Evolutionary conservation across 345 rosid genomes (phyloP).

Genomic region (Boechera stricta): DNA sequence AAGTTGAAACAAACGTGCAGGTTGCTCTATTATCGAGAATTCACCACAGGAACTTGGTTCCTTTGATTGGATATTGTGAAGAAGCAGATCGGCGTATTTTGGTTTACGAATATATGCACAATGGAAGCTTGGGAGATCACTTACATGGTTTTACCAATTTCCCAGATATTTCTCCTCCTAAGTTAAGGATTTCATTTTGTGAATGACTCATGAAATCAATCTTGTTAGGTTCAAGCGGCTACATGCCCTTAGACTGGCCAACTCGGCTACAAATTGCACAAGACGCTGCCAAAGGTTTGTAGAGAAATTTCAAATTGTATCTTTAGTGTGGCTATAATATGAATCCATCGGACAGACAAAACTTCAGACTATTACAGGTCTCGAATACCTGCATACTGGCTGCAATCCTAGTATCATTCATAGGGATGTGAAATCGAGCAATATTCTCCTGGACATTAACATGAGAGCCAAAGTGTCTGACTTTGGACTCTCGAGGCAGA

Average conservation of each 20-base stretch:
- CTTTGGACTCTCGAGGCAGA: conserved; percentile 96
- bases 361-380: conserved; percentile 70
- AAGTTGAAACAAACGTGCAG: conserved; percentile 47
- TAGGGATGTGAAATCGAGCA: conserved; percentile 94
- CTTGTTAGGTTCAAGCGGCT: conserved; percentile 62
- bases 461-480: conserved; percentile 98
- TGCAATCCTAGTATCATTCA: conserved; percentile 96
- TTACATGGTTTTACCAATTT: conserved; percentile 61
- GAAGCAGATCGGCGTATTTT: conserved; percentile 72
- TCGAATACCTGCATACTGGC: conserved; percentile 95
- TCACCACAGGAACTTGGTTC: conserved; percentile 96
- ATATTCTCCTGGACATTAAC: conserved; percentile 84
- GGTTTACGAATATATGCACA: conserved; percentile 97
- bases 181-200: conserved; percentile 5
- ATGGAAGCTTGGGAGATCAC: conserved; percentile 85
- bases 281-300: conserved; percentile 94
- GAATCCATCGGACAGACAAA: conserved; percentile 44
- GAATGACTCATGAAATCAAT: conserved; percentile 10
- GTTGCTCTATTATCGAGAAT: conserved; percentile 94
- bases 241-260: conserved; percentile 72
- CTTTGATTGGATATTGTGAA: conserved; percentile 93
- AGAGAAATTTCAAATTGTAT: conserved; percentile 9
- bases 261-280: conserved; percentile 80
- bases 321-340: conserved; percentile 11
- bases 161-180: neutral